These are phyloP conservation scores for Alternaria novae-zelandiae DNA, from an alignment of 2,329 filamentous ascomycete species.

Conservation along the genomic window DNA sequence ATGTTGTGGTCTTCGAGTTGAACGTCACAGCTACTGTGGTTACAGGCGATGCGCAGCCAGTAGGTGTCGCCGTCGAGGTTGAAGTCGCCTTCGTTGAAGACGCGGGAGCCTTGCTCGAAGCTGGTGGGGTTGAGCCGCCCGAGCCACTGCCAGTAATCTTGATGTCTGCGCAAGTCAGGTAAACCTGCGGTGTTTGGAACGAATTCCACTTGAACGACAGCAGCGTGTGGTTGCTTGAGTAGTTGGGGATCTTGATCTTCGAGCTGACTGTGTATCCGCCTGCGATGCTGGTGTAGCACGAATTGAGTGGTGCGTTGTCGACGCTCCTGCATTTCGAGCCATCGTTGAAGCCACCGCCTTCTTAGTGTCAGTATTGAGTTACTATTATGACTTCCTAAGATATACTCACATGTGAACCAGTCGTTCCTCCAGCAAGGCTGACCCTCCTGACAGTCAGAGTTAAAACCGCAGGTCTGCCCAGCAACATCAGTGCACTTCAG, in stretches of 20 bases:
- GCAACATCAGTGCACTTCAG: constrained; percentile 41
- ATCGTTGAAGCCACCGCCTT: constrained; percentile 35
- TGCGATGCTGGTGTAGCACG: constrained; percentile 43
- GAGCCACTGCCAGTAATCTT: constrained; percentile 30
- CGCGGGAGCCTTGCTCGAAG: constrained; percentile 23
- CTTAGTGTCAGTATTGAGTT: background rate
- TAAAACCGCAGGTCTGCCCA: constrained; percentile 40
- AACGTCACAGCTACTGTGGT: constrained; percentile 50
- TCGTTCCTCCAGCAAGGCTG: constrained; percentile 43
- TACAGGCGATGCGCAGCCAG: constrained; percentile 34
- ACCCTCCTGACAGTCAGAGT: constrained; percentile 36
- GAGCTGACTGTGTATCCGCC: constrained; percentile 44
- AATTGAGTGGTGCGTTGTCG: constrained; percentile 41
- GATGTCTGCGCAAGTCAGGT: constrained; percentile 43
- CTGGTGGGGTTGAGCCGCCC: constrained; percentile 16
- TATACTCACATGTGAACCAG: constrained; percentile 40
- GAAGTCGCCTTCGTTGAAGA: constrained; percentile 15
- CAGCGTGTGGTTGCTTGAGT: constrained; percentile 40
- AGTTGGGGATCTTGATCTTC: constrained; percentile 44
- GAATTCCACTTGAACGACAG: constrained; percentile 44
- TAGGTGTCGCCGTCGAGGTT: constrained; percentile 18
- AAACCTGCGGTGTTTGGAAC: constrained; percentile 43
- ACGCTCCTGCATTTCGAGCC: constrained; percentile 36
- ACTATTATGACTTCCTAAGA: background rate
- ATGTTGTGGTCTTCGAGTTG: constrained; percentile 55